A percentile compares a stretch with the other conserved stretches of the same genome.
phyloP scores from a whole-genome alignment of 495 filamentous ascomycete genomes.

The Thermothielavioides terrestris region DNA sequence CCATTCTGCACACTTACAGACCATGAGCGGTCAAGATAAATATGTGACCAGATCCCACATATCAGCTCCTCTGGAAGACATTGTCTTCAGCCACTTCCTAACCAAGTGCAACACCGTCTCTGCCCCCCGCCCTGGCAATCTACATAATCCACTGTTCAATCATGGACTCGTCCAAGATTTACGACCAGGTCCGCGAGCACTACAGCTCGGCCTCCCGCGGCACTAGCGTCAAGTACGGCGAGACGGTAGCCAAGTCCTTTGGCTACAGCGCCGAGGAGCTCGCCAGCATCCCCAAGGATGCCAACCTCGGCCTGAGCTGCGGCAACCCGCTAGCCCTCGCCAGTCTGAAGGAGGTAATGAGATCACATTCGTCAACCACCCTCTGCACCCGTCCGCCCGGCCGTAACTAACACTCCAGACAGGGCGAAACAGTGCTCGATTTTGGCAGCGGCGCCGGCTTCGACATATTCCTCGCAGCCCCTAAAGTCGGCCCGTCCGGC shows the following conservation, averaged over 20 bases:
- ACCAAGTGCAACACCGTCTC: not conserved
- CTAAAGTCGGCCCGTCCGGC: constrained; percentile 47
- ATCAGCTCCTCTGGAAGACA: not conserved
- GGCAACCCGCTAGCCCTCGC: constrained; percentile 55
- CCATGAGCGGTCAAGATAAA: not conserved
- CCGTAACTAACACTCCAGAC: constrained; percentile 6
- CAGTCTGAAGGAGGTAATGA: constrained; percentile 33
- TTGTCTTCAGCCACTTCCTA: not conserved
- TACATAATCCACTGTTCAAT: not conserved
- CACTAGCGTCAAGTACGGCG: constrained; percentile 26
- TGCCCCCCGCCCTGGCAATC: no score
- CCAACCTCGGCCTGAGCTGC: constrained; percentile 60
- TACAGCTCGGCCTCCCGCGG: constrained; percentile 28
- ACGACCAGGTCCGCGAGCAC: constrained; percentile 32
- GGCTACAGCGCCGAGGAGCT: constrained; percentile 53
- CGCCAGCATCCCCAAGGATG: constrained; percentile 41
- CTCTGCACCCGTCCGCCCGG: not conserved
- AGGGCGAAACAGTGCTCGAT: constrained; percentile 57
- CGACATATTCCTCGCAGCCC: constrained; percentile 53
- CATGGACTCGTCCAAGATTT: constrained; percentile 20
- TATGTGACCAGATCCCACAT: not conserved
- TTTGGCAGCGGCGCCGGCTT: constrained; percentile 57
- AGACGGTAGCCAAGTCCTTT: constrained; percentile 48
- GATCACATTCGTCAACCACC: not conserved
- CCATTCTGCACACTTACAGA: no score